Evolutionary conservation across 2,329 filamentous ascomycete species (phyloP).

Genomic region (Macrophomina pseudophaseolina): DNA sequence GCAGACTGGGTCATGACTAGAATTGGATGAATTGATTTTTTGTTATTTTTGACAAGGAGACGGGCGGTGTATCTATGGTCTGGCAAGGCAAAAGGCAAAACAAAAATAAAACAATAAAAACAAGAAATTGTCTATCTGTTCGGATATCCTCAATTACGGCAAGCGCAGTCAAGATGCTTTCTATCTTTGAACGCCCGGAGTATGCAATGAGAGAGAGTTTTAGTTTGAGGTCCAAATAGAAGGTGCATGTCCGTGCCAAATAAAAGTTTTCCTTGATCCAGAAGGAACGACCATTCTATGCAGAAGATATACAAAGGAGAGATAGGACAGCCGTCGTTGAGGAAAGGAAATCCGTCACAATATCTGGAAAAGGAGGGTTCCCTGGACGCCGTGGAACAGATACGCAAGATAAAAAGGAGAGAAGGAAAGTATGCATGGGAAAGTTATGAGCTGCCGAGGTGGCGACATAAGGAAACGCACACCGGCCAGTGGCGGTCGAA

Average conservation of each 20-base stretch:
- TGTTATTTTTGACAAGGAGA: neutral
- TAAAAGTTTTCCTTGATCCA: neutral
- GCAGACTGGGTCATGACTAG: neutral
- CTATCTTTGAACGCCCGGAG: neutral
- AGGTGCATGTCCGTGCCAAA: neutral
- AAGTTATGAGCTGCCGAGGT: neutral
- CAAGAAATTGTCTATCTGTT: neutral
- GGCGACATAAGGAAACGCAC: neutral
- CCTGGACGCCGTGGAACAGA: too few species aligned
- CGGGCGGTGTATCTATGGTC: neutral
- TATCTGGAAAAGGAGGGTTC: neutral
- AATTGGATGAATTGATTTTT: neutral
- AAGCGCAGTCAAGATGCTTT: neutral
- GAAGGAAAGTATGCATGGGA: neutral
- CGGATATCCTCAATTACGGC: neutral
- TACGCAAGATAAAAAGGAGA: slow-evolving; percentile 4
- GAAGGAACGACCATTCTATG: neutral
- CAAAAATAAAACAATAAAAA: too few species aligned
- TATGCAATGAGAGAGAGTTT: neutral
- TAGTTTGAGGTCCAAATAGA: neutral
- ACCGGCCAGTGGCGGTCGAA: neutral
- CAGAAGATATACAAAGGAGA: slow-evolving; percentile 5
- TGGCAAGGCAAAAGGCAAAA: neutral
- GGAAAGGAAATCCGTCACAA: slow-evolving; percentile 10
- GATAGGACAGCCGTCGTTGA: neutral